Evolutionary conservation across 805 yeast genomes (phyloP).

Genomic region (Cyberlindnera mississippiensis): DNA sequence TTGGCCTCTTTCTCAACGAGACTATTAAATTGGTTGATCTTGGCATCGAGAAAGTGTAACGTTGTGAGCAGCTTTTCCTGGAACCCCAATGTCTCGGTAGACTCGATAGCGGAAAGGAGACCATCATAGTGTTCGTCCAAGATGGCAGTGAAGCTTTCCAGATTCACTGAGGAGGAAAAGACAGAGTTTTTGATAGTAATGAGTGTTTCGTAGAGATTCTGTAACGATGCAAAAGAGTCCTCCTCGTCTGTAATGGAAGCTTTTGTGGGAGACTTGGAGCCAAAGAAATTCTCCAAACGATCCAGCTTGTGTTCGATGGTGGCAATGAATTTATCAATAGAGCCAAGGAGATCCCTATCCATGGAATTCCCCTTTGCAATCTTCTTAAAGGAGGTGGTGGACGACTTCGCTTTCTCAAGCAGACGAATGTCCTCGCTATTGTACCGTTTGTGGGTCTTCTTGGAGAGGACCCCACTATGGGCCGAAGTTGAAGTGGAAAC

Average conservation of each 20-base stretch:
- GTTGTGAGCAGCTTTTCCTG: constrained; percentile 34
- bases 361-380: constrained; percentile 25
- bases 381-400: constrained; percentile 23
- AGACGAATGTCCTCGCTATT: constrained; percentile 23
- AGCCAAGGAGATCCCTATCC: constrained; percentile 20
- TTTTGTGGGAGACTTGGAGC: constrained; percentile 5
- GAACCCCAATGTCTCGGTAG: constrained; percentile 23
- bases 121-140: constrained; percentile 28
- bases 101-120: constrained; percentile 20
- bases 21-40: constrained; percentile 36
- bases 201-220: constrained; percentile 27
- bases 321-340: constrained; percentile 23
- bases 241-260: constrained; percentile 4
- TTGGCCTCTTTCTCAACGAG: constrained; percentile 28
- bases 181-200: constrained; percentile 26
- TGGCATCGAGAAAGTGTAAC: constrained; percentile 37
- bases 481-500: no score
- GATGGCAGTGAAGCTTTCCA: constrained; percentile 23
- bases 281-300: constrained; percentile 23
- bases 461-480: no score
- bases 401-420: constrained; percentile 23
- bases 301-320: constrained; percentile 27
- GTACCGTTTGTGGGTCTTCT: constrained; percentile 14
- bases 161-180: constrained; percentile 18
- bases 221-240: constrained; percentile 22